Base-by-base conservation (phyloP, 2,329 filamentous ascomycete genomes). In the Penicillium sumatraense region DNA sequence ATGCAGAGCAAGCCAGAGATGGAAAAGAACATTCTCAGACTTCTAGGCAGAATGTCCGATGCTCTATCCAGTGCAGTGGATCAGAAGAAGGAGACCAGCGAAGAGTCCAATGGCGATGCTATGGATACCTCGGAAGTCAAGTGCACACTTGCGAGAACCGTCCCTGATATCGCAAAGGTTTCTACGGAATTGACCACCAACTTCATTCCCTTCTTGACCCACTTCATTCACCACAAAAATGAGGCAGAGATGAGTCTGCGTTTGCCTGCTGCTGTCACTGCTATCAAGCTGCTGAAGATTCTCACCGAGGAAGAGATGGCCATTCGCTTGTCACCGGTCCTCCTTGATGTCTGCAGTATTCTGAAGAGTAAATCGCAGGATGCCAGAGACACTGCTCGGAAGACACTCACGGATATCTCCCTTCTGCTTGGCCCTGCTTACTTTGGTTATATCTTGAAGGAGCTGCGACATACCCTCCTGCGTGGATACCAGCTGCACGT, bases 401-500 rank as follows among this genome's bases (percentile, higher is more conserved):
- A 91, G 65, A 96, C 95, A 0, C 80, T 99, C 26, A 86, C 89
- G 16, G 89, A 96, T 57, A 95, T 98, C 62, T 85, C 91, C 9
- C 82, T 85, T 10, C 81, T 96, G 29, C 82, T 97, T 35, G 95
- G 95, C 0, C 85, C 93, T 0, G 81, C 85, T 1, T 96, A 91
- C 71, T 89, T 99, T 65, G 89, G 90, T 2, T 98, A 98, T 72
- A 87, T 99, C n/a, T 79, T 99, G 54, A 96, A 93, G 69, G 93
- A 98, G 70, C 80, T 99, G 21, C 84, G 91, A 47, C 88, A 89
- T 54, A 91, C 93, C 6, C 81, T 99, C 11, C 88, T 87, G 44
- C 85, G 88, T 66, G 95, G 95, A 4, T 96, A 96, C 68, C 95
- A 99, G 68, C 83, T 98, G 35, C 95, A 99, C 72, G 92, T 99